phyloP scores from a whole-genome alignment of 2,329 filamentous ascomycete genomes.

The Aspergillus nomiae region DNA sequence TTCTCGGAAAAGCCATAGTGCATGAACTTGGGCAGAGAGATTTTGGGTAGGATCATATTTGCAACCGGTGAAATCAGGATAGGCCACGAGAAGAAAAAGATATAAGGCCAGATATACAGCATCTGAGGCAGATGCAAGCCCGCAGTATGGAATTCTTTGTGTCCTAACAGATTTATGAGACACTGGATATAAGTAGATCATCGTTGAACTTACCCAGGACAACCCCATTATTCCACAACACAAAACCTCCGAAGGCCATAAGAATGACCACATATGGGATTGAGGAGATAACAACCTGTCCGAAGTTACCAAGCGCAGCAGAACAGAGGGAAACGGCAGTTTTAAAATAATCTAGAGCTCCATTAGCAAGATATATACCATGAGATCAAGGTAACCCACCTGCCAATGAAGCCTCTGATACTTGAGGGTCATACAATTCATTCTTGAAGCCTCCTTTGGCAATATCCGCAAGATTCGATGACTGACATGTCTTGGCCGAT shows the following conservation, averaged over 20 bases:
- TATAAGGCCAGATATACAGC: conserved; percentile 91
- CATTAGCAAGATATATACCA: conserved; percentile 25
- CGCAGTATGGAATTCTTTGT: conserved; percentile 91
- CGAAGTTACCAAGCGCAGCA: conserved; percentile 52
- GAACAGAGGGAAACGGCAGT: conserved; percentile 65
- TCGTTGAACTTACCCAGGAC: conserved; percentile 69
- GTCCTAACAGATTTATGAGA: conserved; percentile 57
- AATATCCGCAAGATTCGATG: conserved; percentile 32
- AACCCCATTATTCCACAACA: conserved; percentile 85
- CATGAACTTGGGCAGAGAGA: conserved; percentile 35
- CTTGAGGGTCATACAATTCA: conserved; percentile 54
- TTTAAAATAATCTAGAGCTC: conserved; percentile 48
- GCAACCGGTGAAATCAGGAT: conserved; percentile 64
- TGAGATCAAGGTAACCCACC: conserved; percentile 39
- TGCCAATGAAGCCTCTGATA: conserved; percentile 51
- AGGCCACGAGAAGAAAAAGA: conserved; percentile 85
- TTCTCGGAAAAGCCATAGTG: conserved; percentile 36
- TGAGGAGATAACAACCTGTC: conserved; percentile 41
- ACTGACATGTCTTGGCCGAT: conserved; percentile 28
- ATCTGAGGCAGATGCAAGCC: conserved; percentile 89
- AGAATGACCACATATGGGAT: conserved; percentile 64
- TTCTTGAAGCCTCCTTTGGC: conserved; percentile 35
- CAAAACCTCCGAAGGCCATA: conserved; percentile 69
- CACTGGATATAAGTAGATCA: background rate
- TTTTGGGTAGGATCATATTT: conserved; percentile 36